Evolutionary conservation across 2,329 filamentous ascomycete genomes (phyloP).

Genomic region (Hymenoscyphus infarciens): DNA sequence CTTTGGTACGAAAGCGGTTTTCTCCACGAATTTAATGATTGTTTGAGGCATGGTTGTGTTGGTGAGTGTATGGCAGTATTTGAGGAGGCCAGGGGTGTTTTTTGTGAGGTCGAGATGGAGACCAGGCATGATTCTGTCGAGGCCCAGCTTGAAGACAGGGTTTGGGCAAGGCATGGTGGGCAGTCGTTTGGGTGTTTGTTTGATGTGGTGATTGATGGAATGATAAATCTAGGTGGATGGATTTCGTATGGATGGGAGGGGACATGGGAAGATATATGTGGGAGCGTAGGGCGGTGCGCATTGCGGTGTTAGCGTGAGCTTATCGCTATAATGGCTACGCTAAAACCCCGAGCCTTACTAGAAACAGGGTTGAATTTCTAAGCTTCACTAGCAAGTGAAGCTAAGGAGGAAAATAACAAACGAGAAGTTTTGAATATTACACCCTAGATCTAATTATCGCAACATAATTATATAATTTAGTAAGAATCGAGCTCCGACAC

Average conservation of each 20-base stretch:
- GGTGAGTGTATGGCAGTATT: background rate
- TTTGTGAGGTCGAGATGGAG: background rate
- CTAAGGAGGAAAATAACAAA: too few species aligned
- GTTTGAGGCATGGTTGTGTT: background rate
- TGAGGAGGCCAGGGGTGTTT: background rate
- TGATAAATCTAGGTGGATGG: background rate
- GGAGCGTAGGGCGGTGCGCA: too few species aligned
- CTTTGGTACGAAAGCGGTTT: background rate
- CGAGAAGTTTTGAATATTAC: too few species aligned
- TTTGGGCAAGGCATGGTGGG: background rate
- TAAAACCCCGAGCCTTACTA: too few species aligned
- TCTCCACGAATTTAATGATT: background rate
- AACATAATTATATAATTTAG: too few species aligned
- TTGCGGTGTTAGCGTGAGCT: too few species aligned
- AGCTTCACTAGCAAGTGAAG: too few species aligned
- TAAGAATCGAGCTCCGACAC: too few species aligned
- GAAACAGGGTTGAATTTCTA: too few species aligned
- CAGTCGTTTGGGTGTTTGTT: background rate
- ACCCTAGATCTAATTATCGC: too few species aligned
- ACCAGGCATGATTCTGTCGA: background rate
- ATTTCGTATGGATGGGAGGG: background rate
- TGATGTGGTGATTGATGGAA: background rate
- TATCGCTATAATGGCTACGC: too few species aligned
- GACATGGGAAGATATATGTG: background rate
- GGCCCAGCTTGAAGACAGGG: background rate